Percentiles rank a stretch among this genome's conserved stretches.
phyloP scores from a whole-genome alignment of 1,284 basidiomycete species.

The Tylopilus sp. region DNA sequence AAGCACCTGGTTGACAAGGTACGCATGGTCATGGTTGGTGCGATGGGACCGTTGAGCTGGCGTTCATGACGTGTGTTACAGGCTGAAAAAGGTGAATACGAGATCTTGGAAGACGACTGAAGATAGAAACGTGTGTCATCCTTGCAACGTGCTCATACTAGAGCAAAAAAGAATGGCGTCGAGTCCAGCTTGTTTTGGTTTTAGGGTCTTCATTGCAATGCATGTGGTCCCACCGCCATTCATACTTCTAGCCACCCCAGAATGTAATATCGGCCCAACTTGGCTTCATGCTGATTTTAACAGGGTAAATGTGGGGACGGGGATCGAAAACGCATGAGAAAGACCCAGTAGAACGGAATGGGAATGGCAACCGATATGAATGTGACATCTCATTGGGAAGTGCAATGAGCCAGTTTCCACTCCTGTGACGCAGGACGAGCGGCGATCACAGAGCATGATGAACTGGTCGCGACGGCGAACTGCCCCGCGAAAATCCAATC shows the following conservation, averaged over 20 bases:
- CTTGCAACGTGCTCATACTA: neutral
- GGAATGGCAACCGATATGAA: neutral
- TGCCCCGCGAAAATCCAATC: neutral
- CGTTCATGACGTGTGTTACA: slow-evolving; percentile 26
- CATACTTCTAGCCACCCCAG: neutral
- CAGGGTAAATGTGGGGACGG: neutral
- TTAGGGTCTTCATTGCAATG: neutral
- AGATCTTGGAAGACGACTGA: slow-evolving; percentile 54
- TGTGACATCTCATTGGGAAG: neutral
- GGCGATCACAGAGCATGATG: slow-evolving; percentile 5
- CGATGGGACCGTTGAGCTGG: neutral
- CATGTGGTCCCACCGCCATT: neutral
- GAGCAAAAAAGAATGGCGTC: slow-evolving; percentile 1
- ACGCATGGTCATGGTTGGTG: slow-evolving; percentile 12
- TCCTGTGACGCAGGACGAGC: neutral
- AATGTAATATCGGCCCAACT: slow-evolving; percentile 6
- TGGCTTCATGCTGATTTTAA: slow-evolving; percentile 10
- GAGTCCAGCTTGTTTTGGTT: neutral
- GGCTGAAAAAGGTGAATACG: slow-evolving; percentile 65
- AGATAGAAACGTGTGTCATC: slow-evolving; percentile 2
- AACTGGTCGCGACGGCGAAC: neutral
- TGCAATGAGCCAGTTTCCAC: neutral
- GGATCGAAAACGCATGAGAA: neutral
- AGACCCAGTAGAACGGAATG: neutral
- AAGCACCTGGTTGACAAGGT: slow-evolving; percentile 75